Evolutionary conservation across 768 basidiomycete species (phyloP).

Genomic region (Russula ochroleuca): DNA sequence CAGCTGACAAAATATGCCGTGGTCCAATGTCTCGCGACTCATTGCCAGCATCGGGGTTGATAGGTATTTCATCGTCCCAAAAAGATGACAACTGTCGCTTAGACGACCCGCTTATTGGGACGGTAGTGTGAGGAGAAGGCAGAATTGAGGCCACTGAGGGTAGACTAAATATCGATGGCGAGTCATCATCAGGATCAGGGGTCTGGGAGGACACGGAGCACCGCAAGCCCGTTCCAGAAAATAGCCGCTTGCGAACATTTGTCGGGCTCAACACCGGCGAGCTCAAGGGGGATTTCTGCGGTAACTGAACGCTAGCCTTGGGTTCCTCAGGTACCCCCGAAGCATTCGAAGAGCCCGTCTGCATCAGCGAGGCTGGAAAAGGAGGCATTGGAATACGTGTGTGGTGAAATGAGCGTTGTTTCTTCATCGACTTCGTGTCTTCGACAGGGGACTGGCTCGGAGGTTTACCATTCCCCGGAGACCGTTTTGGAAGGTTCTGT

Average conservation of each 20-base stretch:
- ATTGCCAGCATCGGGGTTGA: constrained; percentile 38
- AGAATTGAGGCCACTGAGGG: constrained; percentile 9
- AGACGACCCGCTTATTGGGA: not conserved
- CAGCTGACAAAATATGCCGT: constrained; percentile 64
- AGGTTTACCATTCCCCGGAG: constrained; percentile 32
- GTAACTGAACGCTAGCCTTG: constrained; percentile 22
- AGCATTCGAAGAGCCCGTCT: constrained; percentile 28
- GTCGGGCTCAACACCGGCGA: constrained; percentile 24
- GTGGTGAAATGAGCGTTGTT: constrained; percentile 63
- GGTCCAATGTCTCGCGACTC: constrained; percentile 47
- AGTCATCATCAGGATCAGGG: constrained; percentile 47
- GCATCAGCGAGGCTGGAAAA: constrained; percentile 36
- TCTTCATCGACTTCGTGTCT: constrained; percentile 39
- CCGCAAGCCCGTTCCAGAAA: constrained; percentile 53
- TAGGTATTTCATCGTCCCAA: constrained; percentile 47
- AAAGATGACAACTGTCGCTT: constrained; percentile 34
- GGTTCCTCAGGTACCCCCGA: constrained; percentile 20
- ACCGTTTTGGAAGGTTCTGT: constrained; percentile 40
- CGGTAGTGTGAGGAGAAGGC: constrained; percentile 10
- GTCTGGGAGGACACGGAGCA: constrained; percentile 48
- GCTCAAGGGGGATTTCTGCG: constrained; percentile 18
- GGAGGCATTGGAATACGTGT: constrained; percentile 52
- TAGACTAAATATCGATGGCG: constrained; percentile 51
- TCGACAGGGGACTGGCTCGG: constrained; percentile 34
- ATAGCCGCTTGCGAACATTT: constrained; percentile 52